Conservation (phyloP, 805 yeast species). For the Ogataea salicorniae region DNA sequence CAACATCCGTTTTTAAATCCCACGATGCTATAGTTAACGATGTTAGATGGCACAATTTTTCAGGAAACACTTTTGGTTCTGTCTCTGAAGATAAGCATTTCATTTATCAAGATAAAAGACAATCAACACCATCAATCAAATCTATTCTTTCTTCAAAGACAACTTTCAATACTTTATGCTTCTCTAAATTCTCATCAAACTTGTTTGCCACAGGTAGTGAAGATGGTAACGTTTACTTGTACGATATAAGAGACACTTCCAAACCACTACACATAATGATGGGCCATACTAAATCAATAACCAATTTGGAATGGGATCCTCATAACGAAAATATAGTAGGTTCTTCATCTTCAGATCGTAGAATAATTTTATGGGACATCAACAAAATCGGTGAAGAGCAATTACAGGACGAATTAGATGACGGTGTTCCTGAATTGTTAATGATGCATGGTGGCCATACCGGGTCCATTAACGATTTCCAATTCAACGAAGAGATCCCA, state of each 20-base stretch:
- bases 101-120: conserved; percentile 50
- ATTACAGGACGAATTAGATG: conserved; percentile 81
- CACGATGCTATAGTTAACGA: conserved; percentile 69
- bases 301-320: conserved; percentile 73
- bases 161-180: conserved; percentile 58
- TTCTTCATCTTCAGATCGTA: conserved; percentile 70
- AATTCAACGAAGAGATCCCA: conserved; percentile 66
- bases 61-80: conserved; percentile 53
- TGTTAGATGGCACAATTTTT: conserved; percentile 62
- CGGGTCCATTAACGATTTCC: conserved; percentile 66
- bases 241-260: conserved; percentile 46
- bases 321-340: conserved; percentile 72
- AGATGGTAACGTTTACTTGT: conserved; percentile 59
- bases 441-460: conserved; percentile 95
- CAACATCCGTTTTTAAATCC: conserved; percentile 27
- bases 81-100: conserved; percentile 68
- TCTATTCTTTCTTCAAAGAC: conserved; percentile 25
- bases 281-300: conserved; percentile 74
- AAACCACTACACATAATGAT: conserved; percentile 62
- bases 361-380: conserved; percentile 79
- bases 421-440: conserved; percentile 81
- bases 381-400: conserved; percentile 79
- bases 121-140: conserved; percentile 20
- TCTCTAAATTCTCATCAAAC: conserved; percentile 56
- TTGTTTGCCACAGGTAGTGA: conserved; percentile 66